Percentiles rank a stretch among this genome's conserved stretches.
Conservation (phyloP, 164 flowering plant species). For the Stephania japonica region DNA sequence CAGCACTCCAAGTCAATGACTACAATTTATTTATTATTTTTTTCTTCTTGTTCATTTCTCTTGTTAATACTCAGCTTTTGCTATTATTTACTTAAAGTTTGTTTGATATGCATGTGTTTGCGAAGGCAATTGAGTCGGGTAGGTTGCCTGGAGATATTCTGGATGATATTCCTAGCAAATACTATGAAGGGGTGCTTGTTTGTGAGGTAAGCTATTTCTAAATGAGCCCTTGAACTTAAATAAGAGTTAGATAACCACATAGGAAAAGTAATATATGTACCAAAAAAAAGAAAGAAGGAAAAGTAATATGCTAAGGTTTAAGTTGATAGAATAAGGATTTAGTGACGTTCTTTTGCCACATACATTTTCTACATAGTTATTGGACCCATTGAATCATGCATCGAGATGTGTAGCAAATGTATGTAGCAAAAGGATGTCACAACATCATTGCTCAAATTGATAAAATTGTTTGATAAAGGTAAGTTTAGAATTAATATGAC, state of each 20-base stretch:
- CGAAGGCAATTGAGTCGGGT: constrained; percentile 95
- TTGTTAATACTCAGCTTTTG: background rate
- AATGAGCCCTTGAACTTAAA: background rate
- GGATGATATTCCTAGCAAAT: constrained; percentile 89
- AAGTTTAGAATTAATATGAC: too few species aligned
- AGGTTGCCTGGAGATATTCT: constrained; percentile 76
- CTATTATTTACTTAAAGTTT: constrained; percentile 1
- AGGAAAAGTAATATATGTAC: background rate
- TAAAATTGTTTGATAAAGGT: too few species aligned
- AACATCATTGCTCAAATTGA: too few species aligned
- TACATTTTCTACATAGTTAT: too few species aligned
- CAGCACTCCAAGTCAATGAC: background rate
- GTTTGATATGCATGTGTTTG: constrained; percentile 8
- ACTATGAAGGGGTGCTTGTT: constrained; percentile 51
- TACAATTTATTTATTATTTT: background rate
- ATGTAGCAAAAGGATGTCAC: too few species aligned
- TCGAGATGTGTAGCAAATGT: too few species aligned
- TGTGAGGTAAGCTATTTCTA: constrained; percentile 74
- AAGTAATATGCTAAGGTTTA: background rate
- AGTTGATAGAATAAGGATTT: background rate
- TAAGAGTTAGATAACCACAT: background rate
- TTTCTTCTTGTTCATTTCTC: background rate
- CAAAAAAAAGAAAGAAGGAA: too few species aligned
- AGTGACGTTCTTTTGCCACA: background rate
- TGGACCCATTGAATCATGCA: too few species aligned